These are phyloP conservation scores for Fraxinus baroniana DNA, from an alignment of 305 asterid genomes.

Conservation along the genomic window DNA sequence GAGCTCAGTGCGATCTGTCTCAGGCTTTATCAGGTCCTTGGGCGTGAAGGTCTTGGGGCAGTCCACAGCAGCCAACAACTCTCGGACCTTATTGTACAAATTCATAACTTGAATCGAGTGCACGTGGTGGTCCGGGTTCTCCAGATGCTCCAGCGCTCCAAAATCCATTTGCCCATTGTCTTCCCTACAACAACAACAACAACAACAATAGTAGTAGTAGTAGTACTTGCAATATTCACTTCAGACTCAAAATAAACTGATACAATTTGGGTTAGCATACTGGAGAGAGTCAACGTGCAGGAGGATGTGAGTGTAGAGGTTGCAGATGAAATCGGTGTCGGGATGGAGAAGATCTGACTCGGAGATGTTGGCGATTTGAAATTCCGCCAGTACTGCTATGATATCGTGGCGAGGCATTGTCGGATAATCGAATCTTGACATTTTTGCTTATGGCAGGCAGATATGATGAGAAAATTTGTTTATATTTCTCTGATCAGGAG, in stretches of 20 bases:
- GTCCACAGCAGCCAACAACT: conserved; percentile 40
- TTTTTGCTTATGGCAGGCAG: neutral
- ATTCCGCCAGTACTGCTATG: conserved; percentile 33
- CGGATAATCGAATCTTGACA: conserved; percentile 58
- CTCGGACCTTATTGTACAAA: conserved; percentile 49
- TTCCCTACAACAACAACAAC: conserved; percentile 42
- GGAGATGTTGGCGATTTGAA: conserved; percentile 44
- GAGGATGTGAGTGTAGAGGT: conserved; percentile 47
- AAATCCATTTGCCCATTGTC: conserved; percentile 76
- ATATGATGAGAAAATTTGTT: neutral
- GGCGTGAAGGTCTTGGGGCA: conserved; percentile 65
- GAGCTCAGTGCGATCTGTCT: conserved; percentile 59
- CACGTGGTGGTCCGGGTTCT: conserved; percentile 70
- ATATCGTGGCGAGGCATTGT: conserved; percentile 45
- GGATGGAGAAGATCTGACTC: conserved; percentile 50
- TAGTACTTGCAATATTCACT: neutral
- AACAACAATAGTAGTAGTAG: neutral
- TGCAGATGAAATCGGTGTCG: conserved; percentile 46
- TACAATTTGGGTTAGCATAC: conserved; percentile 30
- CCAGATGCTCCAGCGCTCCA: conserved; percentile 70
- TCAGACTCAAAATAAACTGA: neutral
- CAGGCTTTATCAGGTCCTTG: conserved; percentile 75
- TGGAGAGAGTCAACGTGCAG: conserved; percentile 36
- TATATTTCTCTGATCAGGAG: neutral
- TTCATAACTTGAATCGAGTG: conserved; percentile 53